A percentile compares a stretch with the other conserved stretches of the same genome.
These are phyloP conservation scores for Coffea canephora DNA, from an alignment of 257 asterid genomes.

Conservation along the genomic window DNA sequence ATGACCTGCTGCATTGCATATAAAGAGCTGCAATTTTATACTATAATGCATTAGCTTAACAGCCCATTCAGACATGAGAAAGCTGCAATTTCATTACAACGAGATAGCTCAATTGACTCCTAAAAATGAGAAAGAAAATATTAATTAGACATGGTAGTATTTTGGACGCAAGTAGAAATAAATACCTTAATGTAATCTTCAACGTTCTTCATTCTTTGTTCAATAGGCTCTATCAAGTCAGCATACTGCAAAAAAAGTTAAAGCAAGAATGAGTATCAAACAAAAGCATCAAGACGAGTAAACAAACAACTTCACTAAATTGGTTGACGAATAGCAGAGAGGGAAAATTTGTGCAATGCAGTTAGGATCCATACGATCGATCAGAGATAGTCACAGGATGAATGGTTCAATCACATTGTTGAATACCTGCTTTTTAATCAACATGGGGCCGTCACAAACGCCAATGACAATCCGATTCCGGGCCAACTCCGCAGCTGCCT, in stretches of 20 bases:
- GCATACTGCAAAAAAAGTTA: conserved; percentile 50
- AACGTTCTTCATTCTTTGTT: conserved; percentile 65
- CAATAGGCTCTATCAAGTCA: conserved; percentile 67
- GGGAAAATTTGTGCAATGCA: background rate
- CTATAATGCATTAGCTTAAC: background rate
- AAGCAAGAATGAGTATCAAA: conserved; percentile 8
- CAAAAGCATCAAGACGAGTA: background rate
- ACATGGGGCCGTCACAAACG: conserved; percentile 90
- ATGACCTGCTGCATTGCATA: background rate
- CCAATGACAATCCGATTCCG: conserved; percentile 77
- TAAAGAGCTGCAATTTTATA: no score
- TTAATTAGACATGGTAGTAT: background rate
- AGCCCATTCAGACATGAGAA: background rate
- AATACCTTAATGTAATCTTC: conserved; percentile 73
- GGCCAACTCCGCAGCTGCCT: conserved; percentile 74
- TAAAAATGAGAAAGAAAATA: background rate
- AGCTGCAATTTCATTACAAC: background rate
- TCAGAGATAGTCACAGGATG: no score
- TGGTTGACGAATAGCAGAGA: background rate
- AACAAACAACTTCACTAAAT: background rate
- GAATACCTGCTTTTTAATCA: conserved; percentile 65
- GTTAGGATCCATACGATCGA: no score
- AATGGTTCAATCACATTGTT: background rate
- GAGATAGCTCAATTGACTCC: background rate
- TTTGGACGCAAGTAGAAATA: background rate